Evolutionary conservation across 2,329 filamentous ascomycete species (phyloP), one percentile per base, ranked within the genome.

Genomic region (Exophiala xenobiotica): DNA sequence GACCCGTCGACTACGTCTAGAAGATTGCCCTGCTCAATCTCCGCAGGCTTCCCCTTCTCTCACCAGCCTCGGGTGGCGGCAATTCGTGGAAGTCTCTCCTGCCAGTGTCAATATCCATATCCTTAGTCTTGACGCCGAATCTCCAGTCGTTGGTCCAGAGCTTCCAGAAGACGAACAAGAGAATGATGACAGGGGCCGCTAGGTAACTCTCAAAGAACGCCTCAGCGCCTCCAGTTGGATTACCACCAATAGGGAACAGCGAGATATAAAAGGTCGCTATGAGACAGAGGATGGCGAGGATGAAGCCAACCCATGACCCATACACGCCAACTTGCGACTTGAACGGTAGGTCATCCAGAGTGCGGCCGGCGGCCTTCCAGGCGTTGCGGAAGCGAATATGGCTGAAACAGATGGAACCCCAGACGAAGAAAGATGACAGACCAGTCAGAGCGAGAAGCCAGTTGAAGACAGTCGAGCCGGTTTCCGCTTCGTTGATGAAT

Each of bases 351-450:
- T 95, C 88, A 48, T 83, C 76, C 27, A 91, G 73, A n/a, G 74
- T 78, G 66, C 85, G 86, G 31, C 87, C 87, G 55, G 84, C 81
- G 11, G 73, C 66, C 40, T 75, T 77, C 89, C 90, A 95, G n/a
- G 84, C 88, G 16, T 74, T 73, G 57, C 91, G 88, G 79, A 96
- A 96, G 49, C 90, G 89, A 65, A 96, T 95, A 70, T 96, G 91
- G 26, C 45, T 45, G 18, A 56, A 31, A 29, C 52, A 56, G 46
- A 60, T 60, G 18, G 52, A 56, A 11, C 55, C 57, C 87, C 87
- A 91, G 20, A 86, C 85, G 69, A 90, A 88, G 67, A 91, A 81
- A 56, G 81, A 85, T 2, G 82, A 81, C 11, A 90, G 79, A 47
- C 86, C 86, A 0, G 86, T 88, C n/a, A 91, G 77, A 1, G 87